phyloP scores from a whole-genome alignment of 2,329 filamentous ascomycete species.

The Gyromitra esculenta region DNA sequence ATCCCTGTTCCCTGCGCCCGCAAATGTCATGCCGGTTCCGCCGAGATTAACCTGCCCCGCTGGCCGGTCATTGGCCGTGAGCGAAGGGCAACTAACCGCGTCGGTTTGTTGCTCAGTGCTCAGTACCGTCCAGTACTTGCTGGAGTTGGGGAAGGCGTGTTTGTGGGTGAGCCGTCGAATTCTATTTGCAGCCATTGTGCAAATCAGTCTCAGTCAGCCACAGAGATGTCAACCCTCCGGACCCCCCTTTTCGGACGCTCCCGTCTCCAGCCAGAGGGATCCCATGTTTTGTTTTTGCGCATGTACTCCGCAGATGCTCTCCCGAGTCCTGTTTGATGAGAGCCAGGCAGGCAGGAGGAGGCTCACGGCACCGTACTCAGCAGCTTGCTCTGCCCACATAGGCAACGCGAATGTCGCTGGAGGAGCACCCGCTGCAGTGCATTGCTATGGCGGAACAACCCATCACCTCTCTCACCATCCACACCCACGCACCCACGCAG shows the following conservation, averaged over 20 bases:
- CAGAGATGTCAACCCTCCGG: slow-evolving; percentile 49
- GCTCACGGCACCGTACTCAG: slow-evolving; percentile 32
- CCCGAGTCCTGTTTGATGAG: slow-evolving; percentile 42
- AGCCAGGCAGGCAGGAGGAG: slow-evolving; percentile 26
- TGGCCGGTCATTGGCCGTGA: slow-evolving; percentile 43
- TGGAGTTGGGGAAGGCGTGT: slow-evolving; percentile 27
- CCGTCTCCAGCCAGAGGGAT: slow-evolving; percentile 35
- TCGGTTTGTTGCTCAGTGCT: slow-evolving; percentile 48
- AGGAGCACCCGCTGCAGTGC: slow-evolving; percentile 41
- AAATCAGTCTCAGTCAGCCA: slow-evolving; percentile 54
- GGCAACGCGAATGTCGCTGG: slow-evolving; percentile 35
- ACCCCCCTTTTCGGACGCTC: slow-evolving; percentile 50
- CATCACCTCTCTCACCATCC: slow-evolving; percentile 40
- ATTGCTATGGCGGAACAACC: slow-evolving; percentile 48
- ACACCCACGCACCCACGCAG: slow-evolving; percentile 50
- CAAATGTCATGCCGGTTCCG: slow-evolving; percentile 52
- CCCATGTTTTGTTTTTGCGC: slow-evolving; percentile 37
- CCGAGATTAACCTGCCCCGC: slow-evolving; percentile 50
- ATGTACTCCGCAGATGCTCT: slow-evolving; percentile 50
- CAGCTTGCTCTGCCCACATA: slow-evolving; percentile 25
- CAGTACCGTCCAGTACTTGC: slow-evolving; percentile 10
- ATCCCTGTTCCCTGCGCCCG: slow-evolving; percentile 48
- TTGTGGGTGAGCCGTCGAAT: slow-evolving; percentile 48
- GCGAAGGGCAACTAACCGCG: slow-evolving; percentile 49
- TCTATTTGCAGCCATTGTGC: slow-evolving; percentile 37